Evolutionary conservation across 225 moss, liverwort and hornwort species (phyloP), one percentile per base, ranked within the genome.

Genomic region (Physcomitrellopsis africana): DNA sequence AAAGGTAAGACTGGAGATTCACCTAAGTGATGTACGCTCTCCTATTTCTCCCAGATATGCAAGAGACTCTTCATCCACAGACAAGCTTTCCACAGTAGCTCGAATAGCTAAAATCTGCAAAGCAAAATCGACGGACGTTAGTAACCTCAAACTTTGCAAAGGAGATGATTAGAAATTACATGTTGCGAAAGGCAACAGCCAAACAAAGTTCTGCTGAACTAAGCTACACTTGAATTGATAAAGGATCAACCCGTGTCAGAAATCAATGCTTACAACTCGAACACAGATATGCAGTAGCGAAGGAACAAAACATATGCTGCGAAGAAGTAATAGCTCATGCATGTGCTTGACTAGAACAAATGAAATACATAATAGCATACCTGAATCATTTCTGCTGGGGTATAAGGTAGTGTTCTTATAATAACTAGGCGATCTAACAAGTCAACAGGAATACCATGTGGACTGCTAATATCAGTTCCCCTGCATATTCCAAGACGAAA

Each of bases 391-490:
- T 89, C 89, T 70, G 91, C 86, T 80, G 82, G 84, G 51, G 94
- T 97, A 26, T 94, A 97, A 43, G 93, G 91, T 29, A 97, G 91
- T 85, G 97, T 97, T 69, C 94, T 85, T 53, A 97, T 94, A 64
- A 96, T 96, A 22, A 96, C 96, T 78, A 96, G 80, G 22, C 96
- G 91, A 91, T 96, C 96, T 82, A 96, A 80, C 19, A 96, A 84
- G 77, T 96, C 96, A 62, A 96, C 92, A 55, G 93, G 97, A 63
- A 97, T 92, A 60, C 94, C 97, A 79, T 94, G 94, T 26, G 97
- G 97, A 77, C 97, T 97, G 79, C 82, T 97, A 71, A 94, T 94
- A 73, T 97, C 97, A 51, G 97, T 97, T 70, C 94, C 94, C 80
- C 93, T 96, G 90, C 55, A 85, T 48, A 80, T 76, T n/a, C 44